A percentile compares a stretch with the other conserved stretches of the same genome.
These are phyloP conservation scores for Tubosaeta sp. DNA, from an alignment of 768 basidiomycete species.

Conservation along the genomic window DNA sequence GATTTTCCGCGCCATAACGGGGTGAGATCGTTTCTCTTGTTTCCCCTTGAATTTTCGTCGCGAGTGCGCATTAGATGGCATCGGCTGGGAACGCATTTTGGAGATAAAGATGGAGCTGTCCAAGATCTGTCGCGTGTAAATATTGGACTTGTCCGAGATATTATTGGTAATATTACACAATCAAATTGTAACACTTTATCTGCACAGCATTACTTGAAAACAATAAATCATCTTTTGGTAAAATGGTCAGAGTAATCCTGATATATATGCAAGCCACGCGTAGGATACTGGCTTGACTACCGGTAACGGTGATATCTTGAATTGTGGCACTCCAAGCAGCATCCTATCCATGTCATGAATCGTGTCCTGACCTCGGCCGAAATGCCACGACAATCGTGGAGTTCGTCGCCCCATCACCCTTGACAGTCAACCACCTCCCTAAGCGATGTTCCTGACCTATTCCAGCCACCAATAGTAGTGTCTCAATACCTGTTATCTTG, in stretches of 20 bases:
- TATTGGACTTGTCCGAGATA: no score
- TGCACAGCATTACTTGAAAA: no score
- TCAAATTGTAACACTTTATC: no score
- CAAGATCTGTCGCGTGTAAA: not conserved
- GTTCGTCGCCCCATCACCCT: conserved; percentile 68
- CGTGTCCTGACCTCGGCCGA: conserved; percentile 28
- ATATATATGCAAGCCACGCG: no score
- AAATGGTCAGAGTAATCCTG: no score
- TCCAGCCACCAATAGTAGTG: conserved; percentile 70
- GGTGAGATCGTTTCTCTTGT: conserved; percentile 8
- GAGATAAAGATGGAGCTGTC: not conserved
- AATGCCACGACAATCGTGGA: conserved; percentile 63
- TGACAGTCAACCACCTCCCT: conserved; percentile 82
- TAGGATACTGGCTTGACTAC: no score
- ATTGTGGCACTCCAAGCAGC: no score
- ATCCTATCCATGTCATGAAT: not conserved
- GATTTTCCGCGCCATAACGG: conserved; percentile 38
- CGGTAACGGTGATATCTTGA: not conserved
- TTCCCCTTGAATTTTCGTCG: conserved; percentile 16
- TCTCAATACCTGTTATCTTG: conserved; percentile 29
- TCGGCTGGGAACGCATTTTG: conserved; percentile 17
- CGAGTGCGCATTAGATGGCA: conserved; percentile 11
- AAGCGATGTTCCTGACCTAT: conserved; percentile 85
- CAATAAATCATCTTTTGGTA: no score
- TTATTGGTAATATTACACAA: no score